Percentiles rank a stretch among this genome's conserved stretches.
These are phyloP conservation scores for Mrakia blollopis DNA, from an alignment of 768 basidiomycete genomes.

Conservation along the genomic window DNA sequence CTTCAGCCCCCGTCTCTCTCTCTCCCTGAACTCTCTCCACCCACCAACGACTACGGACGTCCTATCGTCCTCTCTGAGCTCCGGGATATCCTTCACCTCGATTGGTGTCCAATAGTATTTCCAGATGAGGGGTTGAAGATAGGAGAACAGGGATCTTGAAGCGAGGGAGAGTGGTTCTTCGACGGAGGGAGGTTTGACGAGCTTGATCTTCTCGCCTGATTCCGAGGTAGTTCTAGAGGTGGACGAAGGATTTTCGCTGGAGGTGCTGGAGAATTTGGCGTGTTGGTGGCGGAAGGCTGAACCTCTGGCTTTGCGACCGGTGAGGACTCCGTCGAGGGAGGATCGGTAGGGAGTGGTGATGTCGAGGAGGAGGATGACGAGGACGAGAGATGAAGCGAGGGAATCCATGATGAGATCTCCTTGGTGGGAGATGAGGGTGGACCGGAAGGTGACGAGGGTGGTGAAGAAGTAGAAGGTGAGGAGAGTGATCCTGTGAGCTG, in stretches of 20 bases:
- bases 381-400: slow-evolving; percentile 25
- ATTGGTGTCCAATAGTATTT: slow-evolving; percentile 29
- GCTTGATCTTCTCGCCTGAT: not conserved
- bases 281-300: not conserved
- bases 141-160: slow-evolving; percentile 36
- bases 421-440: slow-evolving; percentile 33
- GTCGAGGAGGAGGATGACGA: slow-evolving; percentile 35
- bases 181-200: slow-evolving; percentile 3
- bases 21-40: slow-evolving; percentile 35
- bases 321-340: slow-evolving; percentile 18
- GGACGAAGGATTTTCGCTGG: not conserved
- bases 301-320: slow-evolving; percentile 23
- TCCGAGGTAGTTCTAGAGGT: slow-evolving; percentile 1
- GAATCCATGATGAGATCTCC: slow-evolving; percentile 15
- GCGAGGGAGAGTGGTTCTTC: slow-evolving; percentile 35
- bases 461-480: slow-evolving; percentile 32
- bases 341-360: slow-evolving; percentile 28
- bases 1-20: not conserved
- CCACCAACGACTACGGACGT: slow-evolving; percentile 38
- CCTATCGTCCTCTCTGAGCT: slow-evolving; percentile 40
- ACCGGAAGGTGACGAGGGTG: slow-evolving; percentile 36
- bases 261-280: too few relatives aligned
- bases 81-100: slow-evolving; percentile 33
- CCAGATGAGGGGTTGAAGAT: slow-evolving; percentile 33
- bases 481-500: slow-evolving; percentile 35